These are phyloP conservation scores for Citropsis articulata DNA, from an alignment of 345 rosid genomes.

Conservation along the genomic window DNA sequence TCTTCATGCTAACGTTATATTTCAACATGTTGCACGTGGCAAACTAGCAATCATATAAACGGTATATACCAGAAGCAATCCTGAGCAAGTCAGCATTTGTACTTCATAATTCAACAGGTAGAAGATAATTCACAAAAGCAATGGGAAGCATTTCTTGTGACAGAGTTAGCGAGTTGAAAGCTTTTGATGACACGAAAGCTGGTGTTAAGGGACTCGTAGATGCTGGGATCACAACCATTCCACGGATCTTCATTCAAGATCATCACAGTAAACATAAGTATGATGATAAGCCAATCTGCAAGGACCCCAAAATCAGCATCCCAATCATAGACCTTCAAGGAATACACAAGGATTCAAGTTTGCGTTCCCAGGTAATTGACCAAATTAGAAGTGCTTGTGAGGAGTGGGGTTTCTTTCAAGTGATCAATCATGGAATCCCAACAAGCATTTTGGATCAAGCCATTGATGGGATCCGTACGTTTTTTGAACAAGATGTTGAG, in stretches of 20 bases:
- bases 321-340: slow-evolving; percentile 16
- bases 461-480: slow-evolving; percentile 8
- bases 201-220: neutral
- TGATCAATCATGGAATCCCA: slow-evolving; percentile 21
- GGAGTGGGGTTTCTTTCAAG: slow-evolving; percentile 24
- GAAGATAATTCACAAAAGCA: neutral
- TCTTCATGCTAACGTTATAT: no score
- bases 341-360: neutral
- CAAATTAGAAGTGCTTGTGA: neutral
- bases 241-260: neutral
- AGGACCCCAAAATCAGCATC: neutral
- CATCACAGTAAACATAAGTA: neutral
- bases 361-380: neutral
- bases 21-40: no score
- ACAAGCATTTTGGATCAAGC: slow-evolving; percentile 10
- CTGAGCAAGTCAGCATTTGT: no score
- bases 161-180: neutral
- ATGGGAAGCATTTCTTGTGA: neutral
- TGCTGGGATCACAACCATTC: neutral
- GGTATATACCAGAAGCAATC: no score
- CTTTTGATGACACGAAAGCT: neutral
- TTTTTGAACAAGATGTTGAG: slow-evolving; percentile 11
- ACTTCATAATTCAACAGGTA: neutral
- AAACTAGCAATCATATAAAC: no score
- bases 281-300: neutral